phyloP scores from a whole-genome alignment of 2,329 filamentous ascomycete genomes.

The Teratosphaeria destructans region DNA sequence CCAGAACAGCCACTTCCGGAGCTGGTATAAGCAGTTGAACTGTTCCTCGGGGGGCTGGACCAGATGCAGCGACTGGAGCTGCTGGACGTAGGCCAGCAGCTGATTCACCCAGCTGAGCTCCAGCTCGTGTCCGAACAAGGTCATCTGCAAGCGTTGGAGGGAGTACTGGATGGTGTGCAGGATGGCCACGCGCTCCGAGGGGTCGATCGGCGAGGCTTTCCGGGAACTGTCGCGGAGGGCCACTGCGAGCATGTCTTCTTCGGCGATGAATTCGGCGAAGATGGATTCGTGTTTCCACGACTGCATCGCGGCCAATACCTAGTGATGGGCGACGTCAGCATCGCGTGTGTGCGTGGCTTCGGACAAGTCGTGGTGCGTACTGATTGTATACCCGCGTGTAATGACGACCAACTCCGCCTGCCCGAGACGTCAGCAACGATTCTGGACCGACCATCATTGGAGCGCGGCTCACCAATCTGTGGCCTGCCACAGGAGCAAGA shows the following conservation, averaged over 20 bases:
- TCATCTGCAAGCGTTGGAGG: constrained; percentile 34
- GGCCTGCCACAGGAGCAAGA: constrained; percentile 90
- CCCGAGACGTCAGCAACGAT: constrained; percentile 8
- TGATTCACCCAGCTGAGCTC: constrained; percentile 41
- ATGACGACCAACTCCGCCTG: constrained; percentile 84
- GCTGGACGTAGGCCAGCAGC: constrained; percentile 37
- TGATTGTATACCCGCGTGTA: constrained; percentile 84
- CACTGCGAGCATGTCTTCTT: constrained; percentile 44
- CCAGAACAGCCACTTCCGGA: constrained; percentile 94
- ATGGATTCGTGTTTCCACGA: constrained; percentile 79
- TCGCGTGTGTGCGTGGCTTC: not conserved
- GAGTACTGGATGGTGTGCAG: constrained; percentile 33
- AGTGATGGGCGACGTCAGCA: constrained; percentile 2
- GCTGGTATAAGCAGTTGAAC: constrained; percentile 78
- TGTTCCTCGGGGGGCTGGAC: constrained; percentile 59
- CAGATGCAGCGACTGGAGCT: constrained; percentile 30
- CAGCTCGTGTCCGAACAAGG: constrained; percentile 34
- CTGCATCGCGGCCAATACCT: constrained; percentile 88
- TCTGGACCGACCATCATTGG: not conserved
- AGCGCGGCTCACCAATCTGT: constrained; percentile 72
- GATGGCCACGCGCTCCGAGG: constrained; percentile 15
- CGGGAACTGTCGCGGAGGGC: constrained; percentile 10
- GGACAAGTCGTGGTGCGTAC: constrained; percentile 42
- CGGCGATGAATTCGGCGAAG: constrained; percentile 70
- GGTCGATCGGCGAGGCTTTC: constrained; percentile 9